These are phyloP conservation scores for Saturnispora hagleri DNA, from an alignment of 805 yeast species.

Conservation along the genomic window DNA sequence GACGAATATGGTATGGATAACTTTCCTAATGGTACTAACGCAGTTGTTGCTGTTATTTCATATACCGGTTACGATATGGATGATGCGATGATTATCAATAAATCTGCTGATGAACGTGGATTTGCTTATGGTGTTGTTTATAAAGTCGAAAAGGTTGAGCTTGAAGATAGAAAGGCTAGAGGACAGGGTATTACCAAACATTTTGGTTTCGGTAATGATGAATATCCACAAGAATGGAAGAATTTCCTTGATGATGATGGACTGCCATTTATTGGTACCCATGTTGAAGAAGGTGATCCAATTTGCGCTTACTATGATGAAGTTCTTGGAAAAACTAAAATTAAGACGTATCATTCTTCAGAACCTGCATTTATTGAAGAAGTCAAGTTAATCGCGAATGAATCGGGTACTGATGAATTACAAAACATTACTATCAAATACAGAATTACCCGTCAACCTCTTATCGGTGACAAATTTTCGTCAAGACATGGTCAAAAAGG, in stretches of 20 bases:
- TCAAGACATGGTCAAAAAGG: slow-evolving; percentile 98
- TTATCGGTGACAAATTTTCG: slow-evolving; percentile 95
- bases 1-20: slow-evolving; percentile 97
- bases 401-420: slow-evolving; percentile 63
- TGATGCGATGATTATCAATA: slow-evolving; percentile 97
- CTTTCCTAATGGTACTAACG: slow-evolving; percentile 97
- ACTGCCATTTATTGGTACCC: slow-evolving; percentile 78
- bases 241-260: slow-evolving; percentile 88
- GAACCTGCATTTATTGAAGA: slow-evolving; percentile 95
- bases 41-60: slow-evolving; percentile 97
- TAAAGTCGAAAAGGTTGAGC: slow-evolving; percentile 87
- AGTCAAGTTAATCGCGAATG: slow-evolving; percentile 87
- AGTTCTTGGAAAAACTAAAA: slow-evolving; percentile 79
- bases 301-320: slow-evolving; percentile 90
- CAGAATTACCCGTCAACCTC: slow-evolving; percentile 83
- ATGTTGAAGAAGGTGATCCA: slow-evolving; percentile 93
- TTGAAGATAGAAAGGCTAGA: slow-evolving; percentile 65
- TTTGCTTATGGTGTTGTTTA: slow-evolving; percentile 96
- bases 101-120: slow-evolving; percentile 96
- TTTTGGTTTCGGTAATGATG: slow-evolving; percentile 88
- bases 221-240: slow-evolving; percentile 88
- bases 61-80: slow-evolving; percentile 99
- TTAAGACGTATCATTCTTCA: slow-evolving; percentile 84
- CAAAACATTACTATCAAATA: slow-evolving; percentile 82
- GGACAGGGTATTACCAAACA: slow-evolving; percentile 94